Conservation (phyloP, 495 filamentous ascomycete genomes). For the Talaromyces adpressus region DNA sequence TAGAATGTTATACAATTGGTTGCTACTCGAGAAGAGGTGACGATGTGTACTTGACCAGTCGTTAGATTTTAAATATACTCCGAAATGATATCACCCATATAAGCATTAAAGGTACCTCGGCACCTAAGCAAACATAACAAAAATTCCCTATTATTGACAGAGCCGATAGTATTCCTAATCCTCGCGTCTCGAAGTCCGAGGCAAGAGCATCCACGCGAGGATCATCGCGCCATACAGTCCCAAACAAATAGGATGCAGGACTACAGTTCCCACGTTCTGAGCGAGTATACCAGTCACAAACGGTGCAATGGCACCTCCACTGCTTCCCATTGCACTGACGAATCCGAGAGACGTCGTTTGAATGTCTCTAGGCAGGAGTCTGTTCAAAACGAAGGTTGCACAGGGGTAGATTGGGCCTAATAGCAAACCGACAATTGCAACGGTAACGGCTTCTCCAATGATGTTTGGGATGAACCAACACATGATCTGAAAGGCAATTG, state of each 20-base stretch:
- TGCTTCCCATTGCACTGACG: slow-evolving; percentile 65
- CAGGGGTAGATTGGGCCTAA: slow-evolving; percentile 74
- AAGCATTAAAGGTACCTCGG: background rate
- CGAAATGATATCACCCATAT: background rate
- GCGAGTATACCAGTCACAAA: slow-evolving; percentile 69
- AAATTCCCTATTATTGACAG: background rate
- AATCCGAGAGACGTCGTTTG: slow-evolving; percentile 63
- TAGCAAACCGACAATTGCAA: slow-evolving; percentile 67
- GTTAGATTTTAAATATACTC: background rate
- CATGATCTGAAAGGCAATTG: slow-evolving; percentile 59
- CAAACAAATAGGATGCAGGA: slow-evolving; percentile 66
- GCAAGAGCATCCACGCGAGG: slow-evolving; percentile 47
- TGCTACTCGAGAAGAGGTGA: background rate
- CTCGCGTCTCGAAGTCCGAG: slow-evolving; percentile 8
- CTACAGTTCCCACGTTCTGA: slow-evolving; percentile 60
- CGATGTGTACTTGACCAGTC: background rate
- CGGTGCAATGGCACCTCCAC: slow-evolving; percentile 66
- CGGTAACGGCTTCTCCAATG: slow-evolving; percentile 61
- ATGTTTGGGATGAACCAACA: slow-evolving; percentile 71
- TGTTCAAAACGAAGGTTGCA: slow-evolving; percentile 57
- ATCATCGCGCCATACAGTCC: slow-evolving; percentile 66
- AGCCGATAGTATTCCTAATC: background rate
- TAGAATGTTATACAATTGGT: background rate
- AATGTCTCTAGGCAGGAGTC: slow-evolving; percentile 52
- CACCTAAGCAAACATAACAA: background rate